phyloP scores from a whole-genome alignment of 2,329 filamentous ascomycete species.

The Ophiostoma novo-ulmi region DNA sequence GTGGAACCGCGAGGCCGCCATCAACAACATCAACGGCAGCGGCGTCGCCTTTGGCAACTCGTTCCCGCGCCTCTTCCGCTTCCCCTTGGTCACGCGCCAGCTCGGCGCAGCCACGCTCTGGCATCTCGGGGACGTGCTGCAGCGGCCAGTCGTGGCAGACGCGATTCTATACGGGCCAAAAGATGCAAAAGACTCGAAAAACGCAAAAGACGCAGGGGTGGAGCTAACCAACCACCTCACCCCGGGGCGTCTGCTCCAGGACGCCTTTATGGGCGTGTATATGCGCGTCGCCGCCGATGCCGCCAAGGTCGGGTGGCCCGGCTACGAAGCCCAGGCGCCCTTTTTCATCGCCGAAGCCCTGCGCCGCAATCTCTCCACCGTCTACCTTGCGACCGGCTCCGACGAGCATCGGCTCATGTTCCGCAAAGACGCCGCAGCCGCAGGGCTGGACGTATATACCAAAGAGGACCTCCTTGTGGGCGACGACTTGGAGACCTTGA shows the following conservation, averaged over 20 bases:
- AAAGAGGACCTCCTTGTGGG: slow-evolving; percentile 37
- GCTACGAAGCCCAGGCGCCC: slow-evolving; percentile 36
- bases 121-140: not conserved
- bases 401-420: slow-evolving; percentile 32
- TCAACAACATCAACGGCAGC: not conserved
- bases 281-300: slow-evolving; percentile 37
- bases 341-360: slow-evolving; percentile 37
- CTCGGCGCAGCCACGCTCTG: not conserved
- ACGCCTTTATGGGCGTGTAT: slow-evolving; percentile 38
- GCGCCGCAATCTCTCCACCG: slow-evolving; percentile 30
- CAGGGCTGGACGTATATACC: slow-evolving; percentile 33
- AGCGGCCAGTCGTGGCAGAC: slow-evolving; percentile 6
- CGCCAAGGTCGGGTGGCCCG: slow-evolving; percentile 33
- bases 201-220: no score
- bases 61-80: slow-evolving; percentile 28
- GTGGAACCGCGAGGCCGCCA: slow-evolving; percentile 19
- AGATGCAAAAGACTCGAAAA: not conserved
- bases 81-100: slow-evolving; percentile 9
- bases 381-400: slow-evolving; percentile 39
- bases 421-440: slow-evolving; percentile 29
- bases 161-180: not conserved
- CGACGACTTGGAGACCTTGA: slow-evolving; percentile 31
- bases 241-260: not conserved
- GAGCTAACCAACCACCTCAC: not conserved
- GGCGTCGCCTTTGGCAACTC: slow-evolving; percentile 25